Evolutionary conservation across 805 yeast species (phyloP).

Genomic region (Yarrowia hollandica): DNA sequence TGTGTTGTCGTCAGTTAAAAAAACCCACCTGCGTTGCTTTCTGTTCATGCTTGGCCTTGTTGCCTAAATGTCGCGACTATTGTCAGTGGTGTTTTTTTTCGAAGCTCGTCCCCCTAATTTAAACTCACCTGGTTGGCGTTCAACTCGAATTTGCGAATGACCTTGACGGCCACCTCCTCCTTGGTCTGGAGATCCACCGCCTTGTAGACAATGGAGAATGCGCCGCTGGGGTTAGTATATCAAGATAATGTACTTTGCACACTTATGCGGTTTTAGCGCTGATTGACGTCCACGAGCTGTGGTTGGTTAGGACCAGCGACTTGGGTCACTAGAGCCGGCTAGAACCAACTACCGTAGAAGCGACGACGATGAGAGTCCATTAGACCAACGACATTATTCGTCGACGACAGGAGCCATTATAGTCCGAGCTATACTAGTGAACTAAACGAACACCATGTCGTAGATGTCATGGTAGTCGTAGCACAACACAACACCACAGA

Average conservation of each 20-base stretch:
- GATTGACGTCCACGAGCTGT: too few relatives aligned
- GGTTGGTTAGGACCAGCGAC: too few relatives aligned
- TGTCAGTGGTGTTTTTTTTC: neutral
- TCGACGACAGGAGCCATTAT: too few relatives aligned
- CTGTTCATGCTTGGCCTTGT: slow-evolving; percentile 8
- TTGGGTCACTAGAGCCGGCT: too few relatives aligned
- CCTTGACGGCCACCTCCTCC: slow-evolving; percentile 68
- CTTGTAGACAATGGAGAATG: slow-evolving; percentile 81
- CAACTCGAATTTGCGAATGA: slow-evolving; percentile 62
- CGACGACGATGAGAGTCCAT: too few relatives aligned
- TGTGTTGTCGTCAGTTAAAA: too few relatives aligned
- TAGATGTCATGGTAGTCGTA: too few relatives aligned
- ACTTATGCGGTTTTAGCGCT: slow-evolving; percentile 10
- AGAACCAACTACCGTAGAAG: too few relatives aligned
- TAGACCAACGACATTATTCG: too few relatives aligned
- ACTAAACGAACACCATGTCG: too few relatives aligned
- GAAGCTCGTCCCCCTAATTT: slow-evolving; percentile 12
- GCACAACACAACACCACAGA: too few relatives aligned
- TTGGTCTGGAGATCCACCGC: slow-evolving; percentile 53
- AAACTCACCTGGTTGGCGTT: slow-evolving; percentile 41
- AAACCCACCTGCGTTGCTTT: slow-evolving; percentile 22
- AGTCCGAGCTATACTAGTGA: too few relatives aligned
- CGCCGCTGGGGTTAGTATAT: slow-evolving; percentile 52
- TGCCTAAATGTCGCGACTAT: slow-evolving; percentile 16
- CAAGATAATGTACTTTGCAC: neutral